Evolutionary conservation across 345 rosid genomes (phyloP), one percentile per base, ranked within the genome.

Genomic region (Salix viminalis): DNA sequence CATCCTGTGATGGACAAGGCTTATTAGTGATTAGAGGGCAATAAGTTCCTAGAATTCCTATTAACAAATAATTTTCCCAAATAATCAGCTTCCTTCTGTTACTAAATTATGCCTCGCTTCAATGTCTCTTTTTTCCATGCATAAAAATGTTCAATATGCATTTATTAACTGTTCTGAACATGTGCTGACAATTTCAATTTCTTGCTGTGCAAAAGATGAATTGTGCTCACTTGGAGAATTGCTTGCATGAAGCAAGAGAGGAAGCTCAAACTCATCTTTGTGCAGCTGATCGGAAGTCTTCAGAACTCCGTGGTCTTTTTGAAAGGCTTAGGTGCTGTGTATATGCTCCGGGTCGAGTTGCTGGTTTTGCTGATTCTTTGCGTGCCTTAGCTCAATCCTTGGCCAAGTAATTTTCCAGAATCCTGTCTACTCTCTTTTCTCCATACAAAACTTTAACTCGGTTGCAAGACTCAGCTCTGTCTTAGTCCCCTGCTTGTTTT

Each of bases 161-260:
- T 42, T 23, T 16, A 46, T 5, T 13, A 32, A 48, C 44, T 73
- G 56, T 21, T 23, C 36, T 64, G 34, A 19, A 36, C 32, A 16
- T 65, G 46, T 52, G n/a, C 30, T 65, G 26, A 64, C 18, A 24
- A 61, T 4, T 37, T 71, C 36, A 34, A 15, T 10, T 54, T n/a
- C 61, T 30, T 39, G 23, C 68, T 32, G 2, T 39, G 37, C 67
- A 39, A 85, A 88, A 96, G 98, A 92, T 96, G 97, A 96, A 96
- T 74, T 91, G 98, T 81, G 99, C 93, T 58, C 98, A 91, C 89
- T 85, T 96, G 83, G 99, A 96, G 86, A 96, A 91, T 80, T 91
- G 96, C 83, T 88, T 96, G 86, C 98, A 96, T 83, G 98, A 96
- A 83, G 98, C 97, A 79, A 92, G 99, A 84, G 92, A 96, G 83